Evolutionary conservation across 2,329 filamentous ascomycete genomes (phyloP), one percentile per base, ranked within the genome.

Genomic region (Fusarium brachygibbosum): DNA sequence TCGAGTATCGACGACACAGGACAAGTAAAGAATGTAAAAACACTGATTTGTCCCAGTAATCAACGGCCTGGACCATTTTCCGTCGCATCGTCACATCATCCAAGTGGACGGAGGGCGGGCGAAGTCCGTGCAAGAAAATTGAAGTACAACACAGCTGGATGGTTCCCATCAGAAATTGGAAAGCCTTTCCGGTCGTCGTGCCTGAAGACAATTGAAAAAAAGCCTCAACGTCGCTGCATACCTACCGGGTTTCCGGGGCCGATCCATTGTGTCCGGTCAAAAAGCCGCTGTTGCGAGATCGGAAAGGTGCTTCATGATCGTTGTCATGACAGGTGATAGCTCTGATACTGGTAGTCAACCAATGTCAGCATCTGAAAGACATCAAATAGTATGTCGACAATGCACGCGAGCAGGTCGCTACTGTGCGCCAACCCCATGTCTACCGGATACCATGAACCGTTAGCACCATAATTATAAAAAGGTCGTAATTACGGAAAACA

Each of bases 211-310:
- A 53, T 40, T 16, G 23, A 65, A 48, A 38, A 25, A 58, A 66
- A 42, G 44, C 51, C 56, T 68, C 62, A 70, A 70, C 66, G 57
- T 68, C 38, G 63, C 49, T 68, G 62, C 66, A 70, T 69, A 56
- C 21, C n/a, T 28, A 44, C 35, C 49, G 62, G 54, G 44, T 41
- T 46, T 44, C 19, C 38, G 48, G 58, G 29, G 50, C 50, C 37
- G 50, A 58, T 69, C 56, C 34, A 53, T 45, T 19, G 14, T 42
- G 21, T 25, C 35, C 38, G 35, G 58, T 29, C 32, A 38, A 41
- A 63, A 45, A n/a, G 63, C 57, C 51, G 37, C 40, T 41, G 61
- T 42, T 66, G 66, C 46, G 61, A 69, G 50, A 62, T 68, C 49
- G 63, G 63, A 42, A 44, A 40, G 17, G 19, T 38, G 23, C 41